Evolutionary conservation across 2,329 filamentous ascomycete species (phyloP).

Genomic region (Penicillium sp.): DNA sequence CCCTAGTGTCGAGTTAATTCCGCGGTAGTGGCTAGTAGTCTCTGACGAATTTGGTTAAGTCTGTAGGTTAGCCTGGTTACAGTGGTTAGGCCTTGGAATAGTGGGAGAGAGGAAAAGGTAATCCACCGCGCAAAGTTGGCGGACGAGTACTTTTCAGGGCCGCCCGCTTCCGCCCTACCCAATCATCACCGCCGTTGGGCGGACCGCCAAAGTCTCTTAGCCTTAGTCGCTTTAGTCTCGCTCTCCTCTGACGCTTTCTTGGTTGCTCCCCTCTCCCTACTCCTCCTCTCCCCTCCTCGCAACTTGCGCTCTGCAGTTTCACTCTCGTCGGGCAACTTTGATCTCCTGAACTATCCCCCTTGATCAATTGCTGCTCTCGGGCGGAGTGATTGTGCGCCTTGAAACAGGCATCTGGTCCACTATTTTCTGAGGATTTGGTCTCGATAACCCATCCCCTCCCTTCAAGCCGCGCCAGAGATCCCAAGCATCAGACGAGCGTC

Average conservation of each 20-base stretch:
- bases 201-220: constrained; percentile 19
- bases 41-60: neutral
- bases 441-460: neutral
- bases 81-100: neutral
- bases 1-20: neutral
- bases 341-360: no score
- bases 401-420: neutral
- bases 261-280: neutral
- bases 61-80: neutral
- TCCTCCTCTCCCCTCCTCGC: neutral
- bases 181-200: constrained; percentile 10
- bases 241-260: neutral
- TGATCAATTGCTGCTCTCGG: neutral
- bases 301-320: neutral
- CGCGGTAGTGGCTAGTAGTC: neutral
- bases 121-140: constrained; percentile 4
- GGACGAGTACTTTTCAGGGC: constrained; percentile 12
- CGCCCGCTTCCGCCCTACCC: constrained; percentile 18
- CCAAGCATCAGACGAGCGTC: neutral
- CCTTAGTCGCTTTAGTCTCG: constrained; percentile 2
- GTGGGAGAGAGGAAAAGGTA: neutral
- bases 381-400: neutral
- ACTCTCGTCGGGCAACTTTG: neutral
- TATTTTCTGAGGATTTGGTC: neutral
- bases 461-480: neutral